Evolutionary conservation across 179 eudicot species (phyloP).

Genomic region (Drosera spatulata): DNA sequence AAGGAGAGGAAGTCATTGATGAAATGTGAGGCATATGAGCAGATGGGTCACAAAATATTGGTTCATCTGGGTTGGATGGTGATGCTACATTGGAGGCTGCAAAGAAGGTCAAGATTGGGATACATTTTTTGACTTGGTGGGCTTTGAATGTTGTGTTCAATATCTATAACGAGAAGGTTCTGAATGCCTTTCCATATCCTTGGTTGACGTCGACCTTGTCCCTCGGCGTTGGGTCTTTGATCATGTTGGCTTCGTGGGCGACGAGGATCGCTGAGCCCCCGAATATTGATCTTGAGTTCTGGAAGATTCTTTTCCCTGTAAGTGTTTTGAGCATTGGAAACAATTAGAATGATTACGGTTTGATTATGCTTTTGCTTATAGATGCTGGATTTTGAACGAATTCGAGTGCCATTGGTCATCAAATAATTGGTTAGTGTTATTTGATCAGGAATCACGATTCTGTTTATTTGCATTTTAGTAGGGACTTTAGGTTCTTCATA

Average conservation of each 20-base stretch:
- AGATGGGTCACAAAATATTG: conserved; percentile 10
- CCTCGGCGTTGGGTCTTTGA: conserved; percentile 18
- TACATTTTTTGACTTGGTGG: conserved; percentile 25
- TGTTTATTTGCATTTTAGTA: too few relatives aligned
- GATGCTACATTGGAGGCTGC: conserved; percentile 12
- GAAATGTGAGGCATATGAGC: conserved; percentile 22
- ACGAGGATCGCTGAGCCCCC: conserved; percentile 21
- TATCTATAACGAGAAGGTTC: conserved; percentile 23
- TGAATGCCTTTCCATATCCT: conserved; percentile 26
- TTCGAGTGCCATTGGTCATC: too few relatives aligned
- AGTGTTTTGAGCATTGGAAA: conserved; percentile 1
- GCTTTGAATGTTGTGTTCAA: conserved; percentile 24
- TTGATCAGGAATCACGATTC: too few relatives aligned
- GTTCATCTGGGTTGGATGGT: conserved; percentile 12
- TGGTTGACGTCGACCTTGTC: conserved; percentile 4
- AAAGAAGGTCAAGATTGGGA: conserved; percentile 19
- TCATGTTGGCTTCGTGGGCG: conserved; percentile 23
- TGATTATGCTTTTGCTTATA: too few relatives aligned
- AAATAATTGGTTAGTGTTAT: too few relatives aligned
- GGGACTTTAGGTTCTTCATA: too few relatives aligned
- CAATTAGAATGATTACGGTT: too few relatives aligned
- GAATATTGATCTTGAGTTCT: conserved; percentile 17
- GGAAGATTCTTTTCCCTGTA: conserved; percentile 20
- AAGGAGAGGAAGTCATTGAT: conserved; percentile 6
- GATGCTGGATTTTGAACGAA: too few relatives aligned